Evolutionary conservation across 768 basidiomycete species (phyloP).

Genomic region (Suillus lakei): DNA sequence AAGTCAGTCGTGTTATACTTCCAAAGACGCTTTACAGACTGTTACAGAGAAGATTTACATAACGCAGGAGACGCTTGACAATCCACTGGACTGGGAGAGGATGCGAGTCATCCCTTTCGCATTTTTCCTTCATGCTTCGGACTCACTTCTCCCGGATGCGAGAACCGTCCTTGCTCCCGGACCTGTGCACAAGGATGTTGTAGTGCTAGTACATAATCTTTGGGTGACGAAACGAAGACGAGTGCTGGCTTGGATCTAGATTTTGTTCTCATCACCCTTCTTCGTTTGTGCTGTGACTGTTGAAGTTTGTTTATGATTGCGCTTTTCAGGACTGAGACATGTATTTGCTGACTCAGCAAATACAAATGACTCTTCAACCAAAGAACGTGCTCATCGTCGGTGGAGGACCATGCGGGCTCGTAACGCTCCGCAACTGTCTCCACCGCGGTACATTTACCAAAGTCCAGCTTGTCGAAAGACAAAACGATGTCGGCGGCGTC

Average conservation of each 20-base stretch:
- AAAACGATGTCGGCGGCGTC: conserved; percentile 52
- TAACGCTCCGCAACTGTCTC: conserved; percentile 52
- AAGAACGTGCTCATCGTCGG: conserved; percentile 47
- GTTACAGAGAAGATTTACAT: neutral
- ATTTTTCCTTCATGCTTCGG: neutral
- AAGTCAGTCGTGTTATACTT: neutral
- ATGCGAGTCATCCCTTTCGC: neutral
- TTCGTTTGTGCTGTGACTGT: neutral
- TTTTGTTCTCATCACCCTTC: too few relatives aligned
- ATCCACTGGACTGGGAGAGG: neutral
- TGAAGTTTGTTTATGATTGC: neutral
- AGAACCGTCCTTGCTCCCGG: neutral
- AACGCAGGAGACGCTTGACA: neutral
- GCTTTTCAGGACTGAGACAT: neutral
- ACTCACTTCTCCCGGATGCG: too few relatives aligned
- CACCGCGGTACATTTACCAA: conserved; percentile 45
- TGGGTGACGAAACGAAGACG: neutral
- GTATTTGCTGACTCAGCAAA: neutral
- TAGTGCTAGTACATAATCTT: neutral
- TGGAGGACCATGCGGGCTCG: conserved; percentile 44
- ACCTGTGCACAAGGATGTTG: neutral
- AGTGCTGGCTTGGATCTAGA: too few relatives aligned
- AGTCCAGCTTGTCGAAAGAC: conserved; percentile 51
- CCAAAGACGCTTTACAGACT: neutral
- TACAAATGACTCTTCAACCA: conserved; percentile 26